Percentiles rank a stretch among this genome's conserved stretches.
Conservation (phyloP, 2,329 filamentous ascomycete species). For the Magnaporthiopsis rhizophila region DNA sequence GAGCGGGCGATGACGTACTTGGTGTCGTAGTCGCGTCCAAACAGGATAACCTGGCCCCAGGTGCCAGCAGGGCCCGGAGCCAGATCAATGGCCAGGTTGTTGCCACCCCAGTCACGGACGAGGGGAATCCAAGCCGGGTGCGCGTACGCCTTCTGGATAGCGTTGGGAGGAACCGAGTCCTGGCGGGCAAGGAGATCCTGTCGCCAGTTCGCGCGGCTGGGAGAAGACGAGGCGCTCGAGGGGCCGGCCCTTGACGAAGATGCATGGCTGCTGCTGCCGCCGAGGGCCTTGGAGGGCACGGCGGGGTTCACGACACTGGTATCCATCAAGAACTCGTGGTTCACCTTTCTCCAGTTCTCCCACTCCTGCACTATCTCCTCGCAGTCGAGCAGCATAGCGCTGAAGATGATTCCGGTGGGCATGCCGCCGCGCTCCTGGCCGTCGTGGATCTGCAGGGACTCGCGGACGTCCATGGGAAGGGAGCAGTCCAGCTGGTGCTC, state of each 20-base stretch:
- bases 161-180: constrained; percentile 76
- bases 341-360: constrained; percentile 92
- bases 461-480: constrained; percentile 84
- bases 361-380: constrained; percentile 98
- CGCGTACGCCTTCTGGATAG: constrained; percentile 86
- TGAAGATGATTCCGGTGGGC: constrained; percentile 88
- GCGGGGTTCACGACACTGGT: constrained; percentile 49
- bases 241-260: constrained; percentile 60
- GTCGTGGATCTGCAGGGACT: constrained; percentile 85
- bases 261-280: constrained; percentile 51
- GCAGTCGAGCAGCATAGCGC: constrained; percentile 92
- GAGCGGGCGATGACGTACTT: constrained; percentile 95
- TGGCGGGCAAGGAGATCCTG: constrained; percentile 78
- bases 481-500: constrained; percentile 95
- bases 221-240: constrained; percentile 37
- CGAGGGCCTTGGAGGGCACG: constrained; percentile 63
- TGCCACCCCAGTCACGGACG: constrained; percentile 96
- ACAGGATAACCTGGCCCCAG: constrained; percentile 96
- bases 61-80: constrained; percentile 81
- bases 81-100: constrained; percentile 90
- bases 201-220: constrained; percentile 61
- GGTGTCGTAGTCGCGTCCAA: constrained; percentile 95
- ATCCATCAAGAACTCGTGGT: constrained; percentile 73
- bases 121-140: constrained; percentile 94
- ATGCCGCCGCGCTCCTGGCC: constrained; percentile 92